Conservation (phyloP, 768 basidiomycete species). For the Dendrothele bispora region DNA sequence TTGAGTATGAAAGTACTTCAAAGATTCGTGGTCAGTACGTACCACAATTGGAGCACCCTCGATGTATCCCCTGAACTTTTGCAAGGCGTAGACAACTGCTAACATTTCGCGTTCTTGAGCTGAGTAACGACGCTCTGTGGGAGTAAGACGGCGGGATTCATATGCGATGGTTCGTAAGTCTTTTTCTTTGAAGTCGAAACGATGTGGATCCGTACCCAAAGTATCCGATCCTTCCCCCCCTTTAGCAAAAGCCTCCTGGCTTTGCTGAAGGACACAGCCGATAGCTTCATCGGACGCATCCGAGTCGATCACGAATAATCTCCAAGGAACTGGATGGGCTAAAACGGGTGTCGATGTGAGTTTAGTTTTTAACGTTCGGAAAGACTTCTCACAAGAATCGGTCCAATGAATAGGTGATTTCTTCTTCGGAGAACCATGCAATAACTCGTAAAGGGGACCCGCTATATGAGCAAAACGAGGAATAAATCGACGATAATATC, state of each 20-base stretch:
- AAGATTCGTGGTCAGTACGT: conserved; percentile 20
- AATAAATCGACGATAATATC: background rate
- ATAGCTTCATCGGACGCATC: background rate
- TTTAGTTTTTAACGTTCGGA: background rate
- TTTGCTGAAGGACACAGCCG: conserved; percentile 1
- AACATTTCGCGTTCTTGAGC: conserved; percentile 12
- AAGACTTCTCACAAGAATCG: background rate
- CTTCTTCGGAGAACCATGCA: background rate
- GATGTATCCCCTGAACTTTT: conserved; percentile 18
- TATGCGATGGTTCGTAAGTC: conserved; percentile 11
- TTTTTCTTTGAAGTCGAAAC: conserved; percentile 11
- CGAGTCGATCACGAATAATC: background rate
- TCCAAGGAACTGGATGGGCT: conserved; percentile 1
- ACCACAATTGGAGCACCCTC: conserved; percentile 20
- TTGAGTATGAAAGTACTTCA: conserved; percentile 19
- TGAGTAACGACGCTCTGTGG: conserved; percentile 11
- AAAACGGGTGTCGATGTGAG: background rate
- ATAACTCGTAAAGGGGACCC: background rate
- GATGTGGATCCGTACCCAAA: background rate
- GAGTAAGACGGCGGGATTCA: conserved; percentile 10
- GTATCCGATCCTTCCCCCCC: background rate
- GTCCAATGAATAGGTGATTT: background rate
- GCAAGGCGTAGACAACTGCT: conserved; percentile 16
- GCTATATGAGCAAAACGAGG: background rate
- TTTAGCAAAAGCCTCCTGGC: no score